Base-by-base conservation (phyloP, 495 filamentous ascomycete species). In the Oleoguttula mirabilis region DNA sequence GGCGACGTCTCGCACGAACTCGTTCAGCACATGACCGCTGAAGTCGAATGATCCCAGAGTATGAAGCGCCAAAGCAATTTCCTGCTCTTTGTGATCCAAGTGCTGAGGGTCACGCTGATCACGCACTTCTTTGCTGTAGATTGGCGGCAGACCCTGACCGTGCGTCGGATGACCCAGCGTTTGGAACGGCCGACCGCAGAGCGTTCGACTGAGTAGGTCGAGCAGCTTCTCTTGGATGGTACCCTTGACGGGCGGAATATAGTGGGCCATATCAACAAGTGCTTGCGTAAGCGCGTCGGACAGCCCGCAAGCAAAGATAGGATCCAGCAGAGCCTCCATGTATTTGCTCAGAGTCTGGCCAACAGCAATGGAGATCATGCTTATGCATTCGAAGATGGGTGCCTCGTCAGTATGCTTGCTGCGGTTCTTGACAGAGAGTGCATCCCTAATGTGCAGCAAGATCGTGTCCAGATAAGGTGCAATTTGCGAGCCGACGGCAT, bases 311-410 rank as follows among this genome's bases (percentile, higher is more conserved):
- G 84, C 84, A 61, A 99, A 96, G 47, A 99, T 94, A 3, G 92
- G 87, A 50, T 96, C 88, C 2, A 99, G 73, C 19, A 96, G 64
- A 14, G 84, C 82, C 52, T 95, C 86, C 82, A 99, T 94, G 55
- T 95, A 93, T 57, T 94, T 96, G 71, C 82, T 94, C 47, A 99
- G 73, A 1, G 88, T 82, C 66, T 96, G 93, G 17, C 90, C 90
- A 21, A 96, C 88, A 8, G 90, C 90, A 30, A 86, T 76, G 3
- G 90, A 87, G 25, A 99, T 71, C 72, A 92, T 87, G 60, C 90
- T 96, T 56, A 99, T 88, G 61, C 90, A 99, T 54, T 90, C 80
- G 54, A 99, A 99, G 54, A 96, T 92, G 0, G 92, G 92, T n/a
- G 73, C 73, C 58, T 85, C 80, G 30, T 94, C 80, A 27, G 84